These are phyloP conservation scores for Linnemannia schmuckeri DNA, from an alignment of 192 early-diverging fungal genomes.

Conservation along the genomic window DNA sequence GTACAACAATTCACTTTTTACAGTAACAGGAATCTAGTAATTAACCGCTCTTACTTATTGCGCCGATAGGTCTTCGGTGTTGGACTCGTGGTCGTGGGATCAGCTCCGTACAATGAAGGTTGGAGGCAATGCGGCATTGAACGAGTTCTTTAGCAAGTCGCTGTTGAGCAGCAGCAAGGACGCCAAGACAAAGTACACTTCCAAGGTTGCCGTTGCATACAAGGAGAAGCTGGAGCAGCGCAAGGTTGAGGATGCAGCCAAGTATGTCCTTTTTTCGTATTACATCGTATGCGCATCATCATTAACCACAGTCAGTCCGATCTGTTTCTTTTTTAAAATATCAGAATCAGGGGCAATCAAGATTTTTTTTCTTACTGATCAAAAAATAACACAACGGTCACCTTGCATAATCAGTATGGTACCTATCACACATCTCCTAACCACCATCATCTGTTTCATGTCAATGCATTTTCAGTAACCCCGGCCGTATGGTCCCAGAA, in stretches of 20 bases:
- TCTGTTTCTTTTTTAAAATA: neutral
- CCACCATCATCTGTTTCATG: neutral
- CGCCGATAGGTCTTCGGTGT: slow-evolving; percentile 77
- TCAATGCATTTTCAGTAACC: slow-evolving; percentile 25
- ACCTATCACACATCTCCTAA: neutral
- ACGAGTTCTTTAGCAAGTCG: slow-evolving; percentile 88
- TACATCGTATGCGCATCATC: neutral
- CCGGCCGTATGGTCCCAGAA: slow-evolving; percentile 43
- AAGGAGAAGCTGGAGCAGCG: slow-evolving; percentile 82
- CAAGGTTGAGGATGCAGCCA: slow-evolving; percentile 75
- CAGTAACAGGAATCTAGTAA: neutral
- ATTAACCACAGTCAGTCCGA: neutral
- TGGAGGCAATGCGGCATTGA: slow-evolving; percentile 87
- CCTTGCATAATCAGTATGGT: neutral
- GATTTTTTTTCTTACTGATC: slow-evolving; percentile 16
- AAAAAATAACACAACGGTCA: slow-evolving; percentile 4
- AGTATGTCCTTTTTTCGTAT: slow-evolving; percentile 23
- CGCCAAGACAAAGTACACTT: slow-evolving; percentile 86
- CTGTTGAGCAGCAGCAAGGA: slow-evolving; percentile 72
- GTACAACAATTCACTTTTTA: neutral
- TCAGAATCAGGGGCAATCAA: slow-evolving; percentile 11
- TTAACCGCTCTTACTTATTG: neutral
- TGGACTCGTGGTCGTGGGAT: slow-evolving; percentile 95
- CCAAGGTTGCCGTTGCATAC: slow-evolving; percentile 80
- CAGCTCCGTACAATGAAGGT: slow-evolving; percentile 92